Evolutionary conservation across 176 grass and related monocot genomes (phyloP).

Genomic region (Puya raimondii): DNA sequence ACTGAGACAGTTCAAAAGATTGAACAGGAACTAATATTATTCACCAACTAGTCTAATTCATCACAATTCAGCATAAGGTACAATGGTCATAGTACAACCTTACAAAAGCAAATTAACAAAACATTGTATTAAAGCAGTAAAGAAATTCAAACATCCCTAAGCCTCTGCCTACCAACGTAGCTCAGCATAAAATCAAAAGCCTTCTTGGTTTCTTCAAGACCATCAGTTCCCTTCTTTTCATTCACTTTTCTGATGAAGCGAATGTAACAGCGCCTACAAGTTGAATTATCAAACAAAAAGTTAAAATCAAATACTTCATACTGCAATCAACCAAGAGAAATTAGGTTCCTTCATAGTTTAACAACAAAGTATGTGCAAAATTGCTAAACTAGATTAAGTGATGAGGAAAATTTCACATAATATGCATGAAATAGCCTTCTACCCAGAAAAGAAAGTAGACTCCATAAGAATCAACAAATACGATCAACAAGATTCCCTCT

Average conservation of each 20-base stretch:
- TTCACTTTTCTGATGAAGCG: constrained; percentile 74
- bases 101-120: neutral
- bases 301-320: constrained; percentile 2
- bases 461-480: neutral
- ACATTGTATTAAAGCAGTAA: neutral
- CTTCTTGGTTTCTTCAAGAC: constrained; percentile 82
- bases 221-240: constrained; percentile 67
- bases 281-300: constrained; percentile 16
- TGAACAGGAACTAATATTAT: no score
- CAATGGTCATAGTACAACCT: neutral
- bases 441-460: neutral
- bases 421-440: neutral
- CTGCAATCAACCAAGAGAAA: neutral
- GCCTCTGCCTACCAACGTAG: constrained; percentile 60
- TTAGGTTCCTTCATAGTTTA: neutral
- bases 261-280: constrained; percentile 84
- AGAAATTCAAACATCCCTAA: constrained; percentile 6
- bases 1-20: neutral
- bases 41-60: neutral
- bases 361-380: neutral
- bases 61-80: neutral
- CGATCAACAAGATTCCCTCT: no score
- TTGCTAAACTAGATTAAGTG: no score
- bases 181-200: constrained; percentile 96
- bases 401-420: neutral